Evolutionary conservation across 2,329 filamentous ascomycete species (phyloP), one percentile per base, ranked within the genome.

Genomic region (Alternaria arbusti): DNA sequence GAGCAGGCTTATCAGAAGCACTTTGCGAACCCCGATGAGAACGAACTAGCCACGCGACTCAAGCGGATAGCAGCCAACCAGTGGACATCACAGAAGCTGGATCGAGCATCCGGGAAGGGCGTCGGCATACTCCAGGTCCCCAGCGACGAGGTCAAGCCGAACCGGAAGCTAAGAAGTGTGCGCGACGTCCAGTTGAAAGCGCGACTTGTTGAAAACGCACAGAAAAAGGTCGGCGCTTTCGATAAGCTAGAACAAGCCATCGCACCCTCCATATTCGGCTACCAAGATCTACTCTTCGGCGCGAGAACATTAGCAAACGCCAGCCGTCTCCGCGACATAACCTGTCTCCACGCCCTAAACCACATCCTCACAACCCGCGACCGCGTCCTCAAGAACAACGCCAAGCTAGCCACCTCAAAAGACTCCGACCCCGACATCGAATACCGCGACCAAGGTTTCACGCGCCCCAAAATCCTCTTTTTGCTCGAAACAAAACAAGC

Each of bases 291-390:
- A 1, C 81, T 97, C 1, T 92, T 91, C 73, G 92, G 90, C 59
- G 88, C 89, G 56, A 87, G 95, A 46, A 92, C 87, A 0, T 80
- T 89, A 2, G 82, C 85, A 15, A 96, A 95, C 74, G 87, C 92
- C 0, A 83, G 86, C 22, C 86, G 84, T 5, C 78, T 98, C 52
- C 89, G 93, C 54, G 88, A 90, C 44, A 82, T 97, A 55, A 85
- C 89, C 15, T 93, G 91, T 70, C 84, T 97, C 2, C 96, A 99
- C 79, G 90, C 91, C 3, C 84, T 98, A 12, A 98, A 98, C 78
- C 96, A 98, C 76, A 85, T 98, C 44, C 90, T 97, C 80, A 97
- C 97, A 79, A 97, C 95, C 2, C 89, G 96, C 68, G 95, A 98
- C 75, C 88, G 90, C 28, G 91, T 98, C 0, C 87, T 98, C 64